Conservation (phyloP, 2,329 filamentous ascomycete genomes). For the Colletotrichum graminicola region DNA sequence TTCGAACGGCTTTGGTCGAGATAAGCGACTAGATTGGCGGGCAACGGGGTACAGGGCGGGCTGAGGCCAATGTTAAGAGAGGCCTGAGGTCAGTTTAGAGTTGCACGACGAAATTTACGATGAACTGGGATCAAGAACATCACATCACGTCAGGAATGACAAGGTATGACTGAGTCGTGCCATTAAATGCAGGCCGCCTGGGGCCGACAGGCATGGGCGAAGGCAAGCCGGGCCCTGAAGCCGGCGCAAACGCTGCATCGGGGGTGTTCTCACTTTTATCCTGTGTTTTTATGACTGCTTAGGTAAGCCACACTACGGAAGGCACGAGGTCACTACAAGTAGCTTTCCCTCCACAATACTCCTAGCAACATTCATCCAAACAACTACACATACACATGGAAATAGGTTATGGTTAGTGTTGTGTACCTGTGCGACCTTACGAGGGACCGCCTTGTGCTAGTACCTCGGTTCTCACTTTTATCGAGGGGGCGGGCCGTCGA, state of each 20-base stretch:
- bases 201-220: neutral
- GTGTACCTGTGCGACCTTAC: too few species aligned
- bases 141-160: neutral
- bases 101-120: neutral
- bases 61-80: neutral
- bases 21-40: neutral
- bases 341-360: too few species aligned
- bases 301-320: too few species aligned
- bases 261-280: neutral
- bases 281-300: too few species aligned
- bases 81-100: slow-evolving; percentile 23
- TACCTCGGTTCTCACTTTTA: too few species aligned
- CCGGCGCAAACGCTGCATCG: neutral
- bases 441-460: too few species aligned
- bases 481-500: too few species aligned
- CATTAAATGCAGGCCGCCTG: neutral
- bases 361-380: too few species aligned
- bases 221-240: neutral
- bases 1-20: neutral
- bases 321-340: too few species aligned
- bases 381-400: too few species aligned
- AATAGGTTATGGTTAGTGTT: too few species aligned
- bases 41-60: neutral
- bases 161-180: neutral
- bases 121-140: neutral